Evolutionary conservation across 176 grass and related monocot genomes (phyloP), one percentile per base, ranked within the genome.

Genomic region (Poa annua): DNA sequence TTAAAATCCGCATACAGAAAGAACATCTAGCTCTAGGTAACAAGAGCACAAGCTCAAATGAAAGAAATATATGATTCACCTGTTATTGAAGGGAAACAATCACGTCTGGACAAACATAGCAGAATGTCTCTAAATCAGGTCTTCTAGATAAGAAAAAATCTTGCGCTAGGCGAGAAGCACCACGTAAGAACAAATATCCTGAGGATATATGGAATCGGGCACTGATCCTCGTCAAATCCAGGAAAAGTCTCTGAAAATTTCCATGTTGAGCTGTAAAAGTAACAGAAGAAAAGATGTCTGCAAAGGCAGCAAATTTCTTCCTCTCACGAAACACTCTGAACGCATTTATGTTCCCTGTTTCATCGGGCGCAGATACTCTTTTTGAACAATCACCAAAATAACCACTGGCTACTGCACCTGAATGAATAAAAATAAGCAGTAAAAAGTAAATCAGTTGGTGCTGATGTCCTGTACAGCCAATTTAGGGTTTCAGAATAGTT

Each of bases 161-260:
- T n/a, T n/a, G n/a, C n/a, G n/a, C n/a, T n/a, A n/a, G n/a, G n/a
- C n/a, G n/a, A n/a, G n/a, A 89, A 77, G 87, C 85, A 41, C 96
- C 90, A 76, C 34, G n/a, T 85, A 93, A 79, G 76, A 95, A 98
- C 88, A 84, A 75, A n/a, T 76, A 95, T 50, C 90, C 92, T 12
- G 92, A 98, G 26, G 81, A 83, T 50, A 98, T 77, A 81, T 98
- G 89, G 26, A 95, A 73, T 73, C 91, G 85, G 16, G 83, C 78
- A 61, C 72, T 95, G 56, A 94, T 78, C 84, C 85, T 85, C 13
- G 90, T 93, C 74, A 98, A 88, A 86, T 98, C 92, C 45, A 98
- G 86, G 60, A 98, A 93, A 89, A 87, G 83, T 77, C 88, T 91
- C 80, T 98, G 96, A 68, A 98, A 95, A 81, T 91, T 98, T 79